Evolutionary conservation across 2,329 filamentous ascomycete genomes (phyloP).

Genomic region (Penicillium sp.): DNA sequence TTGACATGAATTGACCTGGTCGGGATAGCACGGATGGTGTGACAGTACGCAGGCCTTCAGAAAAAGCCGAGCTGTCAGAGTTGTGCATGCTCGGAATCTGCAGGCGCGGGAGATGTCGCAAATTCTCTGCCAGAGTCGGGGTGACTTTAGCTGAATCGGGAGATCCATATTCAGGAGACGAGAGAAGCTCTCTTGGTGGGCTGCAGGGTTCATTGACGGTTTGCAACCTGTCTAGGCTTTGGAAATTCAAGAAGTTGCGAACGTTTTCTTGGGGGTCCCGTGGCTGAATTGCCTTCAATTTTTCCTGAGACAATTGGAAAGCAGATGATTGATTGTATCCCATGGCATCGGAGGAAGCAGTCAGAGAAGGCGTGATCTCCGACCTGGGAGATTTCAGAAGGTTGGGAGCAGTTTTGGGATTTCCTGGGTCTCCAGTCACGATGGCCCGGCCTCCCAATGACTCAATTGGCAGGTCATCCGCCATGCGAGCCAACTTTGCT

Average conservation of each 20-base stretch:
- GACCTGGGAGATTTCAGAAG: slow-evolving; percentile 66
- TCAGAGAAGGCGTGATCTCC: slow-evolving; percentile 75
- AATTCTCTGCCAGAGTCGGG: slow-evolving; percentile 43
- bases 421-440: slow-evolving; percentile 76
- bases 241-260: slow-evolving; percentile 84
- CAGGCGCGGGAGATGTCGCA: slow-evolving; percentile 58
- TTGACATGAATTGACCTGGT: not conserved
- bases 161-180: slow-evolving; percentile 6
- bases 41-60: slow-evolving; percentile 27
- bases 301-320: slow-evolving; percentile 70
- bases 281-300: slow-evolving; percentile 67
- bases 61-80: slow-evolving; percentile 26
- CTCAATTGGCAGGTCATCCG: slow-evolving; percentile 72
- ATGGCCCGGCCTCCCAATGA: slow-evolving; percentile 71
- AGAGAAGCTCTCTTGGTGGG: slow-evolving; percentile 50
- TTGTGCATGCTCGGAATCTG: slow-evolving; percentile 53
- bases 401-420: slow-evolving; percentile 63
- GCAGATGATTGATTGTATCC: slow-evolving; percentile 67
- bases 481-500: slow-evolving; percentile 71
- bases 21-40: slow-evolving; percentile 29
- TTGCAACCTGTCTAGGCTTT: slow-evolving; percentile 54
- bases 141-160: slow-evolving; percentile 1
- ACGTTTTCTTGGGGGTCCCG: slow-evolving; percentile 92
- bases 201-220: slow-evolving; percentile 58
- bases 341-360: slow-evolving; percentile 88